These are phyloP conservation scores for Coemansia asiatica DNA, from an alignment of 192 early-diverging fungal species.

Conservation along the genomic window DNA sequence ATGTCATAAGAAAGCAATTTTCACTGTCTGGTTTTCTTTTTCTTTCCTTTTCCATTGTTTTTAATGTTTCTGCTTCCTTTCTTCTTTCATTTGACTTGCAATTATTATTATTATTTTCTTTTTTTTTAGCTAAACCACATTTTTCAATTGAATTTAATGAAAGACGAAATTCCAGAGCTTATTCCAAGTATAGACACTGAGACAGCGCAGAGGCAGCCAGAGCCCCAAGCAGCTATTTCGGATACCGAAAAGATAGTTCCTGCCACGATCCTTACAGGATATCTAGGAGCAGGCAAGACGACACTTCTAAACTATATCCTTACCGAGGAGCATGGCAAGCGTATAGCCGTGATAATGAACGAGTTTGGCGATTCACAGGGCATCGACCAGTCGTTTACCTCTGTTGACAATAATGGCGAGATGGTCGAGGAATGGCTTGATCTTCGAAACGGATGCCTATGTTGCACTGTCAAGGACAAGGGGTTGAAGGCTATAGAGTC, in stretches of 20 bases:
- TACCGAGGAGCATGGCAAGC: constrained; percentile 83
- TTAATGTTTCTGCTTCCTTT: constrained; percentile 6
- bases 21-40: not conserved
- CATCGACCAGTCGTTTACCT: constrained; percentile 90
- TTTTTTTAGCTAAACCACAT: not conserved
- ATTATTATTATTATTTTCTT: not conserved
- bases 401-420: constrained; percentile 71
- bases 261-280: constrained; percentile 64
- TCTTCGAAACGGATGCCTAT: constrained; percentile 94
- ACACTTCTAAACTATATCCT: constrained; percentile 87
- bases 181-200: constrained; percentile 3
- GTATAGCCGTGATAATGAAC: constrained; percentile 97
- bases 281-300: constrained; percentile 87
- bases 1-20: too few relatives aligned
- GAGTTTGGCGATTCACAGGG: constrained; percentile 97
- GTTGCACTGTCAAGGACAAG: constrained; percentile 95
- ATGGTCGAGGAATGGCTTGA: constrained; percentile 97
- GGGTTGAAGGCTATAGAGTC: constrained; percentile 93
- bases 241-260: constrained; percentile 32
- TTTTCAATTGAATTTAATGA: constrained; percentile 11
- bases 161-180: constrained; percentile 47
- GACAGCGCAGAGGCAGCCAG: constrained; percentile 5
- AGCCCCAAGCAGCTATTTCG: not conserved
- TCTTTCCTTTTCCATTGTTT: not conserved
- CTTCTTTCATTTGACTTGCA: too few relatives aligned